Evolutionary conservation across 2,329 filamentous ascomycete genomes (phyloP), one percentile per base, ranked within the genome.

Genomic region (Mycosphaerelloides madeirae): DNA sequence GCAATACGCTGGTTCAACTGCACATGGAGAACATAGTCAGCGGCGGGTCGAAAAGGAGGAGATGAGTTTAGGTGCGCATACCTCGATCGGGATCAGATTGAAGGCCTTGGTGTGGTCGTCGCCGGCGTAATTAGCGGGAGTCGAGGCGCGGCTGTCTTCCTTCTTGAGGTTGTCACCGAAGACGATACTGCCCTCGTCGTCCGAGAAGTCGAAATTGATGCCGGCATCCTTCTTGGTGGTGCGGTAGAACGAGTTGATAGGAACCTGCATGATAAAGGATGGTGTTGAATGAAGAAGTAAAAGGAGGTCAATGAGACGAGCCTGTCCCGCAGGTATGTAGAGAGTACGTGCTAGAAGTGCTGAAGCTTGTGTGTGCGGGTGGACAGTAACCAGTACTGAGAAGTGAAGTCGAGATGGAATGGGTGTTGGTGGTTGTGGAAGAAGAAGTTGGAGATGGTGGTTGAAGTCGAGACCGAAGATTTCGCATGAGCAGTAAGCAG

Each of bases 1-100:
- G 62, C 68, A 14, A 74, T 70, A 28, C 55, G 39, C 38, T 71
- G 64, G 49, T 65, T 68, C 40, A 72, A 56, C 69, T 74, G 33
- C 22, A 25, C 22, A 25, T 25, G 22, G n/a, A n/a, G 36, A 15
- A 38, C 8, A 49, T 46, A 12, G 44, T 20, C 20, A 34, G 13
- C 29, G 35, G 50, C 28, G 53, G 39, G 20, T 31, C 32, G 6
- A n/a, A 22, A 25, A 6, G 19, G 33, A 4, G 33, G 33, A 36
- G 33, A 18, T 11, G 33, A 15, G 16, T 6, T 36, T 4, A 25
- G 22, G 18, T 7, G 11, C 14, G 48, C 48, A 41, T 49, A 60
- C 58, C 50, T 62, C 59, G 35, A 56, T 55, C 8, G 59, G 52
- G 5, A 29, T 18, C 11, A 25, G n/a, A 18, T 37, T 46, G 49